Conservation (phyloP, 2,329 filamentous ascomycete genomes). For the Neonectria sp. region DNA sequence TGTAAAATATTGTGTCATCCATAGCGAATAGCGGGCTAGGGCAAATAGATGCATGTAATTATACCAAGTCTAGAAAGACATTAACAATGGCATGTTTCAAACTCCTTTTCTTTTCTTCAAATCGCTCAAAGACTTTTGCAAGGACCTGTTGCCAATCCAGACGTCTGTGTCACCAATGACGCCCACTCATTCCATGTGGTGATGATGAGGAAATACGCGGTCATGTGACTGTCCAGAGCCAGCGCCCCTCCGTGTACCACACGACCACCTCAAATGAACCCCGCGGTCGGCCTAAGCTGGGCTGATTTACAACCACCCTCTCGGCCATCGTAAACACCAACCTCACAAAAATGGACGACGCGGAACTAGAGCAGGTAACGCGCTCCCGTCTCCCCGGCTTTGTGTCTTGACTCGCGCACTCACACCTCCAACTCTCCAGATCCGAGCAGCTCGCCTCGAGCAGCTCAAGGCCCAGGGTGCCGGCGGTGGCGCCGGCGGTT, state of each 20-base stretch:
- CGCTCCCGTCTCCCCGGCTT: too few relatives aligned
- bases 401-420: background rate
- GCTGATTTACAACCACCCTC: slow-evolving; percentile 37
- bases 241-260: slow-evolving; percentile 44
- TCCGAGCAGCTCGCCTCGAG: slow-evolving; percentile 91
- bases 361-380: slow-evolving; percentile 59
- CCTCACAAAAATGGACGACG: slow-evolving; percentile 58
- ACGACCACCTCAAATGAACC: slow-evolving; percentile 28
- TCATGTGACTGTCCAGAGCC: background rate
- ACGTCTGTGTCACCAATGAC: slow-evolving; percentile 21
- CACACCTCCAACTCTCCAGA: slow-evolving; percentile 65
- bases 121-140: background rate
- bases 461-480: slow-evolving; percentile 86
- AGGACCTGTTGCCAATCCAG: background rate
- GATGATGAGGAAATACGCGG: background rate
- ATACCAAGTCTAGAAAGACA: slow-evolving; percentile 12
- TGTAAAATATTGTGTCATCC: slow-evolving; percentile 38
- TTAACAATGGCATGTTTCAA: slow-evolving; percentile 18
- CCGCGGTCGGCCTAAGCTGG: slow-evolving; percentile 38
- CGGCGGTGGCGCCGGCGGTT: slow-evolving; percentile 59
- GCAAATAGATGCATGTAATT: background rate
- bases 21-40: slow-evolving; percentile 11
- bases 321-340: slow-evolving; percentile 18
- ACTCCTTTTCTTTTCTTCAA: too few relatives aligned
- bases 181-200: background rate